phyloP scores from a whole-genome alignment of 176 grass and related monocot genomes.

The Bromus sterilis region DNA sequence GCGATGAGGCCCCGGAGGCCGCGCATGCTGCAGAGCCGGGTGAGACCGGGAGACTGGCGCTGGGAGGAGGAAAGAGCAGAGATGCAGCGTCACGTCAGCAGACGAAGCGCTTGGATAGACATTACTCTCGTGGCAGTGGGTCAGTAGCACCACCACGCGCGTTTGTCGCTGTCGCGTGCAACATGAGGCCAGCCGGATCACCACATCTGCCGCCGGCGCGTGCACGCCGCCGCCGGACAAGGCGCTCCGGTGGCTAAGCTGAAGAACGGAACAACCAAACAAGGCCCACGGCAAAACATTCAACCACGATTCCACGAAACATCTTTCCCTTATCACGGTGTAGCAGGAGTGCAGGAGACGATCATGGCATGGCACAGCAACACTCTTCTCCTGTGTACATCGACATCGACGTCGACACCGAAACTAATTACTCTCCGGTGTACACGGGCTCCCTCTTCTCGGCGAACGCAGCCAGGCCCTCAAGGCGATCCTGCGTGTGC shows the following conservation, averaged over 20 bases:
- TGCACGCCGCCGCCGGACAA: neutral
- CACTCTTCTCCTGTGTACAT: neutral
- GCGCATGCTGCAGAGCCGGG: constrained; percentile 18
- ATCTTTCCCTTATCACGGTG: no score
- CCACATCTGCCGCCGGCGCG: neutral
- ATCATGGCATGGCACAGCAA: neutral
- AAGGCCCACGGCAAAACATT: neutral
- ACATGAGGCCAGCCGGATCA: neutral
- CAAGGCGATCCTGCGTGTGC: constrained; percentile 68
- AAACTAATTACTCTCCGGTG: constrained; percentile 25
- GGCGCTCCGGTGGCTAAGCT: no score
- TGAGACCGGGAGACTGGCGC: constrained; percentile 12
- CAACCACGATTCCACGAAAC: no score
- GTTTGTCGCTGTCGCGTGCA: neutral
- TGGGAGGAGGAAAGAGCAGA: neutral
- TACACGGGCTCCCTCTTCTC: constrained; percentile 70
- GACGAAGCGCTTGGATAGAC: neutral
- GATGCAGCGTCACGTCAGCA: neutral
- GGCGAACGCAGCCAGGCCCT: constrained; percentile 68
- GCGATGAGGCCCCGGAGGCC: constrained; percentile 26
- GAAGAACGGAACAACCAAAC: neutral
- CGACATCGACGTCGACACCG: no score
- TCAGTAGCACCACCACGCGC: neutral
- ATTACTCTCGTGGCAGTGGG: neutral
- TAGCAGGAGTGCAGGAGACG: neutral